phyloP scores from a whole-genome alignment of 2,329 filamentous ascomycete species.

The Fusarium chuoi region DNA sequence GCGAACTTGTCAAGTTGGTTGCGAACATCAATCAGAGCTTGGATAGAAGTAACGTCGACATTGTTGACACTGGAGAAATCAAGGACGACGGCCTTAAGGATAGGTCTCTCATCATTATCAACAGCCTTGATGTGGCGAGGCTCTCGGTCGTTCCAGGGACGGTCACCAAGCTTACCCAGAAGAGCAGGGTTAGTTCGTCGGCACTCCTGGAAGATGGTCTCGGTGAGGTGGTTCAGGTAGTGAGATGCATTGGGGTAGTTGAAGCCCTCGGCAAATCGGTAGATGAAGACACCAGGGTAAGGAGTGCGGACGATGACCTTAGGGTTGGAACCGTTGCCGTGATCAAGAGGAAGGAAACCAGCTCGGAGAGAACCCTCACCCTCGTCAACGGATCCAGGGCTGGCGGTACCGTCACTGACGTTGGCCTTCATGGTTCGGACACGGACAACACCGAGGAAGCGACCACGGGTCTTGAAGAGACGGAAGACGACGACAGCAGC shows the following conservation, averaged over 20 bases:
- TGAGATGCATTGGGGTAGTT: slow-evolving; percentile 65
- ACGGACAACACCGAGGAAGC: slow-evolving; percentile 81
- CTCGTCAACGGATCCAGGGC: slow-evolving; percentile 54
- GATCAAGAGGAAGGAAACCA: slow-evolving; percentile 60
- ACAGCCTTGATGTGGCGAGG: slow-evolving; percentile 50
- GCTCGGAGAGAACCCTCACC: slow-evolving; percentile 55
- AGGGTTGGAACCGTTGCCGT: slow-evolving; percentile 63
- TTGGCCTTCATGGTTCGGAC: slow-evolving; percentile 87
- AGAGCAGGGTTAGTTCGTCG: slow-evolving; percentile 56
- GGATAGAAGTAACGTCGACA: slow-evolving; percentile 65
- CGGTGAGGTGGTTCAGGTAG: slow-evolving; percentile 61
- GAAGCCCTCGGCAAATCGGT: slow-evolving; percentile 65
- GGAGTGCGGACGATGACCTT: slow-evolving; percentile 57
- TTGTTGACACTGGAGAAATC: slow-evolving; percentile 67
- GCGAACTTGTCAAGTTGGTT: slow-evolving; percentile 64
- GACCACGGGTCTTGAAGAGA: slow-evolving; percentile 79
- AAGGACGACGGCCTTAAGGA: slow-evolving; percentile 65
- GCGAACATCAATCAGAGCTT: slow-evolving; percentile 64
- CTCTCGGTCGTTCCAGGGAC: slow-evolving; percentile 67
- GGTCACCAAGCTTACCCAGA: slow-evolving; percentile 61
- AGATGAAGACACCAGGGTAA: slow-evolving; percentile 65
- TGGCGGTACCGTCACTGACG: slow-evolving; percentile 64
- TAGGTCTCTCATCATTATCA: slow-evolving; percentile 55
- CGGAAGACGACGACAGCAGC: slow-evolving; percentile 79
- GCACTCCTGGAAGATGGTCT: slow-evolving; percentile 58